These are phyloP conservation scores for Penicillium capsulatum DNA, from an alignment of 2,329 filamentous ascomycete species.

Conservation along the genomic window DNA sequence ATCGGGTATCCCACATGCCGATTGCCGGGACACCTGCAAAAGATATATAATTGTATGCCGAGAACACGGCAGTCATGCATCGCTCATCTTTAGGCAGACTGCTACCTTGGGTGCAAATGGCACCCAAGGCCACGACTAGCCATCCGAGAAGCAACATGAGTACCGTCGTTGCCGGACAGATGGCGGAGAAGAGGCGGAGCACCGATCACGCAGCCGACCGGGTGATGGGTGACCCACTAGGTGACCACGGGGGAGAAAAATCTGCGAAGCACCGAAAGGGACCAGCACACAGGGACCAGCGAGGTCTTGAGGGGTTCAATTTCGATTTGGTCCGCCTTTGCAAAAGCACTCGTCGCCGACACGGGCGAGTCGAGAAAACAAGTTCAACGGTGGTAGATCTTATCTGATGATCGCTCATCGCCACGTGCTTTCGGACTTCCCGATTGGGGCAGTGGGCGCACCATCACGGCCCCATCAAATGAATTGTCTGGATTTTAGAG, in stretches of 20 bases:
- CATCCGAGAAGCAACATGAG: slow-evolving; percentile 20
- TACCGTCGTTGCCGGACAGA: slow-evolving; percentile 2
- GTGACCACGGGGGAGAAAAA: slow-evolving; percentile 2
- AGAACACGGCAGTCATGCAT: slow-evolving; percentile 33
- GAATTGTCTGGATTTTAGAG: too few species aligned
- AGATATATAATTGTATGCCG: slow-evolving; percentile 31
- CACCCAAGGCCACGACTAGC: slow-evolving; percentile 15
- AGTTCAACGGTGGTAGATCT: too few species aligned
- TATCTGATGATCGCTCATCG: too few species aligned
- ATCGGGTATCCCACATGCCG: slow-evolving; percentile 25
- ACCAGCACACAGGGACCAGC: not conserved
- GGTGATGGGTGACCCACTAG: slow-evolving; percentile 5
- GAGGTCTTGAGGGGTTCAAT: too few species aligned
- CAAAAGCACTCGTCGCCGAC: not conserved
- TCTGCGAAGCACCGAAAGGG: slow-evolving; percentile 3
- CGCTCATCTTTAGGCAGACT: slow-evolving; percentile 22
- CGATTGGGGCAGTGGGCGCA: too few species aligned
- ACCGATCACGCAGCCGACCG: slow-evolving; percentile 13
- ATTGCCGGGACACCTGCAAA: slow-evolving; percentile 23
- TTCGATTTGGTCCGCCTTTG: too few species aligned
- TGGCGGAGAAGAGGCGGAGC: slow-evolving; percentile 10
- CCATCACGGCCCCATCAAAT: too few species aligned
- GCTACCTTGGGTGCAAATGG: slow-evolving; percentile 7
- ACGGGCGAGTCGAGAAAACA: not conserved
- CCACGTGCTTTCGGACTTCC: too few species aligned